Base-by-base conservation (phyloP, 2,329 filamentous ascomycete genomes). In the Pyricularia grisea region DNA sequence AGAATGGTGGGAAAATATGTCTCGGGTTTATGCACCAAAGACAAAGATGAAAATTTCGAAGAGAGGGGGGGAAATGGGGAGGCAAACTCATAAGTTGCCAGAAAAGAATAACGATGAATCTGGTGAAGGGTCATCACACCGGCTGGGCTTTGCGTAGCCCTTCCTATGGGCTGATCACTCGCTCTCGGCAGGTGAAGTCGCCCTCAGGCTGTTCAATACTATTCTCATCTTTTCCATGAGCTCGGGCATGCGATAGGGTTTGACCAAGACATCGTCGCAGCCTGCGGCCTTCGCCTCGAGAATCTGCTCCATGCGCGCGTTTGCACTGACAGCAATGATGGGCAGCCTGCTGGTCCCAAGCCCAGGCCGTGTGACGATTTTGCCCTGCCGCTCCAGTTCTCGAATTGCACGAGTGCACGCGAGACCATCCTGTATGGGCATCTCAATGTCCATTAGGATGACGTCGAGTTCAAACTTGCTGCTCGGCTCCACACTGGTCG, bases 391-490 rank as follows among this genome's bases (percentile, higher is more conserved):
- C 76, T 91, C 88, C 69, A 90, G 77, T 71, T 87, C 82, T 20
- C 90, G 83, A 69, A 93, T 91, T 63, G 83, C 82, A 36, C 83
- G 82, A 14, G 88, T 89, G 74, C 89, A 90, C 1, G 87, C 87
- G 69, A 90, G 79, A 0, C 90, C 90, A 72, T 92, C 89, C 82
- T 90, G 90, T 20, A 92, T 79, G 1, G 90, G 90, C 90, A 92
- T 92, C 74, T 92, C 89, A 73, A 91, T 87, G 73, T 92, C 90
- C 90, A 92, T 92, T 25, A 92, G 80, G 23, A 92, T 86, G 4
- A 92, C 81, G 67, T 85, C 85, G 28, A 90, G 78, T 0, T 81
- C 78, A 30, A 82, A 79, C 4, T 25, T 33, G 25, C 70, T 71
- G 20, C 63, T 66, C 42, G 65, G 36, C 14, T 66, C 65, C 6